Percentiles rank a stretch among this genome's conserved stretches.
These are phyloP conservation scores for Fraxinus floribunda DNA, from an alignment of 305 asterid species.

Conservation along the genomic window DNA sequence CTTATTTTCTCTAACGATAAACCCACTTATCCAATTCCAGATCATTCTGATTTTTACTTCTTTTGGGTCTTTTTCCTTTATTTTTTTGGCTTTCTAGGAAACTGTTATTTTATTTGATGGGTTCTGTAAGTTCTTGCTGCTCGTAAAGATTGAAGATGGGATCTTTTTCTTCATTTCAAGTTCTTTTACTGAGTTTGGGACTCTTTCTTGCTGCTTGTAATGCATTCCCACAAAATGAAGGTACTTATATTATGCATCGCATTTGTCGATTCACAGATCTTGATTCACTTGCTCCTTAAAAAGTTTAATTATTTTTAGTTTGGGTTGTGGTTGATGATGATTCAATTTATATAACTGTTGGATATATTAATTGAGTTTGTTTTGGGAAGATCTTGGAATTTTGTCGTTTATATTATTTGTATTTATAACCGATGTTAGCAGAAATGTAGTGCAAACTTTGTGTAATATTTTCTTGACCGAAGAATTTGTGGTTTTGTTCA, in stretches of 20 bases:
- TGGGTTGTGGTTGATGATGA: conserved; percentile 1
- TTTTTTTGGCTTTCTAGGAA: background rate
- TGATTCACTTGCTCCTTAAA: conserved; percentile 22
- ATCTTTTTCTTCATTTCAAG: conserved; percentile 33
- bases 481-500: conserved; percentile 37
- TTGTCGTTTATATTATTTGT: conserved; percentile 19
- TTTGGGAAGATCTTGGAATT: conserved; percentile 28
- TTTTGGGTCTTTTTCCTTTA: background rate
- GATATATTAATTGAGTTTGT: conserved; percentile 9
- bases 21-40: conserved; percentile 28
- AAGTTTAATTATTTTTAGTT: background rate
- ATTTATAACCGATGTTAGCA: conserved; percentile 5
- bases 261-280: conserved; percentile 44
- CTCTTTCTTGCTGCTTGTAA: conserved; percentile 36
- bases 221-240: conserved; percentile 68
- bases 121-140: conserved; percentile 33
- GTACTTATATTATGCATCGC: conserved; percentile 30
- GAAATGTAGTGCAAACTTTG: conserved; percentile 5
- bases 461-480: conserved; percentile 10
- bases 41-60: background rate
- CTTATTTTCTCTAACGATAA: conserved; percentile 25
- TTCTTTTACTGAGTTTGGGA: conserved; percentile 47
- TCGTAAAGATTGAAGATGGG: conserved; percentile 45
- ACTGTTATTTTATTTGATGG: conserved; percentile 40
- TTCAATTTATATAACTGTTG: conserved; percentile 21